Percentiles rank a stretch among this genome's conserved stretches.
Conservation (phyloP, 805 yeast genomes). For the Lachancea meyersii region DNA sequence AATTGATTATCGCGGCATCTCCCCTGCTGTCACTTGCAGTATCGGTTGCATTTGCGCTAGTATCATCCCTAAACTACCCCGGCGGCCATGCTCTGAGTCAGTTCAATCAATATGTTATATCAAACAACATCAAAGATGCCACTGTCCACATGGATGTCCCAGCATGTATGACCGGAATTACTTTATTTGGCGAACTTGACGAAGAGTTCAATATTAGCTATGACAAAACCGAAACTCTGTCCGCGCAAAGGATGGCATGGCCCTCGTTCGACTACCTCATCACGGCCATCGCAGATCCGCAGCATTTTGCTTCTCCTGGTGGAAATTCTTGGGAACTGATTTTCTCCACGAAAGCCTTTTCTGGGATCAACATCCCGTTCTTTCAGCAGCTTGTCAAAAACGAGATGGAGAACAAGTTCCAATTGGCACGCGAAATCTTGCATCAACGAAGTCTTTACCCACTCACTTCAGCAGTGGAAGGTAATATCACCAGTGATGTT, state of each 20-base stretch:
- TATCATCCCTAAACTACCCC: slow-evolving; percentile 77
- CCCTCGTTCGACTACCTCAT: slow-evolving; percentile 46
- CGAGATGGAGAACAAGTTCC: slow-evolving; percentile 17
- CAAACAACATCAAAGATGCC: slow-evolving; percentile 21
- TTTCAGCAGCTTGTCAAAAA: slow-evolving; percentile 15
- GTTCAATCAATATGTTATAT: slow-evolving; percentile 42
- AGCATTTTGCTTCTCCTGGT: slow-evolving; percentile 22
- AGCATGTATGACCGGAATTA: slow-evolving; percentile 82
- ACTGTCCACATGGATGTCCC: slow-evolving; percentile 71
- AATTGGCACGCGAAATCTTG: slow-evolving; percentile 12
- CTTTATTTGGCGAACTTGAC: slow-evolving; percentile 63
- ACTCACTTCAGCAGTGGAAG: slow-evolving; percentile 15
- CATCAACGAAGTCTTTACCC: slow-evolving; percentile 12
- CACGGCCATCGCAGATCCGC: slow-evolving; percentile 30
- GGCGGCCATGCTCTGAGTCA: slow-evolving; percentile 69
- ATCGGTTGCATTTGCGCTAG: slow-evolving; percentile 48
- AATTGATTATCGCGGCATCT: slow-evolving; percentile 30
- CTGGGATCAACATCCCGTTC: slow-evolving; percentile 34
- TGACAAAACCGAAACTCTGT: slow-evolving; percentile 66
- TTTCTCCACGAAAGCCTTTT: slow-evolving; percentile 36
- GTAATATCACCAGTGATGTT: slow-evolving; percentile 21
- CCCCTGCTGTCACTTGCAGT: slow-evolving; percentile 34
- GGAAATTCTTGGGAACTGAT: slow-evolving; percentile 38
- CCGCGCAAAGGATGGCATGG: slow-evolving; percentile 39
- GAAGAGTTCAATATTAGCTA: slow-evolving; percentile 38